A percentile compares a stretch with the other conserved stretches of the same genome.
These are phyloP conservation scores for Phycomyces nitens DNA, from an alignment of 192 early-diverging fungal species.

Conservation along the genomic window DNA sequence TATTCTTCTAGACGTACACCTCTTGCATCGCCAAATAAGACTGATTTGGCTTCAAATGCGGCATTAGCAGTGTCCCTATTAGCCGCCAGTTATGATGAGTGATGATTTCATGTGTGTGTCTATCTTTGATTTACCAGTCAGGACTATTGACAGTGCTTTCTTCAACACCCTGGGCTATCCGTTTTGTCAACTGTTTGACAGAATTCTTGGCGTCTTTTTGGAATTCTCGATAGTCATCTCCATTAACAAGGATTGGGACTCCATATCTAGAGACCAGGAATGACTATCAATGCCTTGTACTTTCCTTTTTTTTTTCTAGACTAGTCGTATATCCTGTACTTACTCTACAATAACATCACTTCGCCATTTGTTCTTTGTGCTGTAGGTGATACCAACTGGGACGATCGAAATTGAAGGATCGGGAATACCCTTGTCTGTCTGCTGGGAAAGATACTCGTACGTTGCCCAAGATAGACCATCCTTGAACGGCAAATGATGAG, in stretches of 20 bases:
- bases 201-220: constrained; percentile 29
- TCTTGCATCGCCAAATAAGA: constrained; percentile 39
- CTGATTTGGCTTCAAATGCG: constrained; percentile 29
- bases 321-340: not conserved
- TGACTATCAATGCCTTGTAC: not conserved
- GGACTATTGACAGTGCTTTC: constrained; percentile 44
- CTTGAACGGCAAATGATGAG: constrained; percentile 42
- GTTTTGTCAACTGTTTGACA: constrained; percentile 42
- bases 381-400: constrained; percentile 38
- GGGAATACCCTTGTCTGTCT: not conserved
- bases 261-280: constrained; percentile 34
- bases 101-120: not conserved
- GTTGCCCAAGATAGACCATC: constrained; percentile 51
- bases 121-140: constrained; percentile 36
- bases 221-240: constrained; percentile 33
- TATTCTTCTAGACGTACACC: constrained; percentile 37
- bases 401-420: constrained; percentile 19
- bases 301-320: not conserved
- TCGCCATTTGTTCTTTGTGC: constrained; percentile 36
- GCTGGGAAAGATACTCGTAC: constrained; percentile 32
- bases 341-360: constrained; percentile 37
- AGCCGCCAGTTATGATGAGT: not conserved
- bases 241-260: constrained; percentile 32
- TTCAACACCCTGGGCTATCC: constrained; percentile 35
- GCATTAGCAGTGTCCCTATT: constrained; percentile 42